phyloP scores from a whole-genome alignment of 78 protist species.

The Corallochytrium limacisporum region DNA sequence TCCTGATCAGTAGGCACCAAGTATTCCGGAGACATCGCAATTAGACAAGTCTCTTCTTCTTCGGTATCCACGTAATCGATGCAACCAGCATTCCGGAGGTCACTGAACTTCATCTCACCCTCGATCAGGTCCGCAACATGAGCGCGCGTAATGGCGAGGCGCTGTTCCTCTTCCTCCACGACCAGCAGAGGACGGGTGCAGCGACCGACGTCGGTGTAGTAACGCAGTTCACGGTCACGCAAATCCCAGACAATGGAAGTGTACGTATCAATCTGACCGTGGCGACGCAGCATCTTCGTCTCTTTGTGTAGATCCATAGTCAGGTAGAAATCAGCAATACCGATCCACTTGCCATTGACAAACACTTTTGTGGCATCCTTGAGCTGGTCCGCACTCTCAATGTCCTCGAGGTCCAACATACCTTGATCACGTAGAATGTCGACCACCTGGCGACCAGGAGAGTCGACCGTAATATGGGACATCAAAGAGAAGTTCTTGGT shows the following conservation, averaged over 20 bases:
- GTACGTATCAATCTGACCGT: slow-evolving; percentile 6
- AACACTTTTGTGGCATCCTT: slow-evolving; percentile 89
- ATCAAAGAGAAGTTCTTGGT: slow-evolving; percentile 96
- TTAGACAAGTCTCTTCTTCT: slow-evolving; percentile 91
- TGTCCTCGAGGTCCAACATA: neutral
- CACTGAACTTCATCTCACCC: slow-evolving; percentile 23
- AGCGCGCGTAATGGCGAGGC: neutral
- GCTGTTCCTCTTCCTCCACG: slow-evolving; percentile 54
- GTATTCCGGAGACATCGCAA: slow-evolving; percentile 63
- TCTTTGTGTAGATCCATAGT: neutral
- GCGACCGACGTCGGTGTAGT: slow-evolving; percentile 82
- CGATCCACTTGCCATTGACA: slow-evolving; percentile 96
- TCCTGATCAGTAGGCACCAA: slow-evolving; percentile 7
- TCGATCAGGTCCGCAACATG: neutral
- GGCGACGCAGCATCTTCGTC: neutral
- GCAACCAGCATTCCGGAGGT: slow-evolving; percentile 53
- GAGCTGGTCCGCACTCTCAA: slow-evolving; percentile 6
- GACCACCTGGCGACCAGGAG: slow-evolving; percentile 18
- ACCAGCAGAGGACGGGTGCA: slow-evolving; percentile 83
- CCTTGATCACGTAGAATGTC: slow-evolving; percentile 39
- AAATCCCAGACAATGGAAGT: slow-evolving; percentile 54
- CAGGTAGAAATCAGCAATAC: slow-evolving; percentile 70
- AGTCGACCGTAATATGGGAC: slow-evolving; percentile 83
- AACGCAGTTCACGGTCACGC: slow-evolving; percentile 68
- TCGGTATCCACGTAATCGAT: slow-evolving; percentile 90